Evolutionary conservation across 345 rosid species (phyloP), one percentile per base, ranked within the genome.

Genomic region (Lepidium didymum): DNA sequence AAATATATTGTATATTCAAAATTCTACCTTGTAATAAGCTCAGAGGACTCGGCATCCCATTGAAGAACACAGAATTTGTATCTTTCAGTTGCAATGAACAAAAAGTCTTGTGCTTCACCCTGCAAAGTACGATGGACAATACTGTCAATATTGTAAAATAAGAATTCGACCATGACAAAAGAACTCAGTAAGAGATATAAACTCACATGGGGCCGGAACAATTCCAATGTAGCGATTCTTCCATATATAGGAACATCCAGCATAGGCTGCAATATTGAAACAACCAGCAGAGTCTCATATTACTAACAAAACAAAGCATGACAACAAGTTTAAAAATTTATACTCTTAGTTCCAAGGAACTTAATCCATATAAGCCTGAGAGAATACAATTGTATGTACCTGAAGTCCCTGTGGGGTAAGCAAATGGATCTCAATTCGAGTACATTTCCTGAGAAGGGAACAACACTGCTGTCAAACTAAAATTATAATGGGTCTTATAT

Each of bases 31-130:
- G 97, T 91, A 68, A 94, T 75, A 68, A 94, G 97, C 81, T 94
- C 97, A 27, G 96, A 87, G 33, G 87, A 56, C 72, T 87, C 96
- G 7, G 86, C 64, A 81, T 91, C 99, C 99, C 99, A 94, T 19
- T 94, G 99, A 69, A 94, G 96, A 61, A 94, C 99, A 71, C 99
- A 94, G 46, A 91, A 94, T 58, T 89, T 94, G 78, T 91, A 87
- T 86, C 97, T 84, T 70, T 94, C 99, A 0, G 97, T 91, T 14
- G 93, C 96, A 72, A 94, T 87, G 68, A 91, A 94, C 33, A 94
- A 79, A 83, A 91, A 94, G 64, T 94, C 99, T 64, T 94, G 99
- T 3, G 87, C 77, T 82, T 91, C 99, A 1, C 99, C 97, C 99
- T 91, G 84, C 25, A 40, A 75, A 66, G 58, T 21, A 41, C 43